These are phyloP conservation scores for Colletotrichum lentis DNA, from an alignment of 2,329 filamentous ascomycete species.

Conservation along the genomic window DNA sequence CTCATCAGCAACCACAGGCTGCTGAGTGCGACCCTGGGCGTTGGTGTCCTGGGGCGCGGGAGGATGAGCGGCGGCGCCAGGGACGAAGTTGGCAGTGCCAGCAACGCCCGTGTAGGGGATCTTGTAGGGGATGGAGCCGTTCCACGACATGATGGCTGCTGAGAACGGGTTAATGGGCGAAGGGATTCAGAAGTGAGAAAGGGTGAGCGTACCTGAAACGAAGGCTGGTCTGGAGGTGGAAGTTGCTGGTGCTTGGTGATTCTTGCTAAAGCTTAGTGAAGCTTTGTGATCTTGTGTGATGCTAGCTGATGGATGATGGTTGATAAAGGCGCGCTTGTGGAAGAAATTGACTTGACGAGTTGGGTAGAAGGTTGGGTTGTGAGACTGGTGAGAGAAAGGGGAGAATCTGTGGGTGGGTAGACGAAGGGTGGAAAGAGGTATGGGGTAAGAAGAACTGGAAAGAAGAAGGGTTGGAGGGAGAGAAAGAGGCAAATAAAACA, in stretches of 20 bases:
- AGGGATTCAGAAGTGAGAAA: too few species aligned
- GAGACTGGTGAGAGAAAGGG: too few species aligned
- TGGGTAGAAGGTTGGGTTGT: too few species aligned
- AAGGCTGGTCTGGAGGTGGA: background rate
- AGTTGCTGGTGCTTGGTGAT: background rate
- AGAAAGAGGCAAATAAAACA: background rate
- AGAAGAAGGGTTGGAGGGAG: background rate
- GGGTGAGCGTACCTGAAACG: background rate
- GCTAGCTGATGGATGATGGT: too few species aligned
- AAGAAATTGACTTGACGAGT: too few species aligned
- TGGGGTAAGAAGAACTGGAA: background rate
- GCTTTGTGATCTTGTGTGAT: too few species aligned
- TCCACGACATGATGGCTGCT: conserved; percentile 14
- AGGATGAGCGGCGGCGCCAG: conserved; percentile 5
- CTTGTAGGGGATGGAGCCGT: conserved; percentile 18
- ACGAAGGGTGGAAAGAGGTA: too few species aligned
- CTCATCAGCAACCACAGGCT: conserved; percentile 3
- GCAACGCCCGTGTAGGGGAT: conserved; percentile 35
- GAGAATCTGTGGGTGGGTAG: too few species aligned
- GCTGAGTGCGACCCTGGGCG: background rate
- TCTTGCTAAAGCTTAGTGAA: too few species aligned
- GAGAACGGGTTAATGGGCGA: background rate
- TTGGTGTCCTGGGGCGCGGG: background rate
- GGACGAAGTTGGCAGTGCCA: background rate
- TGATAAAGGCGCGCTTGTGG: too few species aligned